phyloP scores from a whole-genome alignment of 176 grass and related monocot genomes.

The Rhipidocladum racemiflorum region DNA sequence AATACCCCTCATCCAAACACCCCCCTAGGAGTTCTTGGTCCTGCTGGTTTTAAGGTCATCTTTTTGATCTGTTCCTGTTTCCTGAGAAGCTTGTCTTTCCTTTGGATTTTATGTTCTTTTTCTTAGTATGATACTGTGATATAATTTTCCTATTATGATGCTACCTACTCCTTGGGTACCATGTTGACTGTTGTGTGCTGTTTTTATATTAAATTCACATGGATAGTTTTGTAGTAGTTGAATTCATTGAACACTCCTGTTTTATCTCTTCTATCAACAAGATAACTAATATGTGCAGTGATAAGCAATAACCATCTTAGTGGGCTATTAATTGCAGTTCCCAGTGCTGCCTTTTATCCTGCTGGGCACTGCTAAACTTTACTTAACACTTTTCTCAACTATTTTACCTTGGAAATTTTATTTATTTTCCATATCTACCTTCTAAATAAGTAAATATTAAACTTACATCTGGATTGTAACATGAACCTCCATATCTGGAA shows the following conservation, averaged over 20 bases:
- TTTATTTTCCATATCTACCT: too few species aligned
- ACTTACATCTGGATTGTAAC: slow-evolving; percentile 5
- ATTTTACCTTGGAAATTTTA: too few species aligned
- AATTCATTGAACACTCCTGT: background rate
- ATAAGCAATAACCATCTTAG: background rate
- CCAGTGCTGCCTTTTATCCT: too few species aligned
- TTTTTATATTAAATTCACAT: background rate
- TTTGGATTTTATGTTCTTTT: slow-evolving; percentile 2
- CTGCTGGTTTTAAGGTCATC: slow-evolving; percentile 84
- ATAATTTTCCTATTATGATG: background rate
- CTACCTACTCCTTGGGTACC: background rate
- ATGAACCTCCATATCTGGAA: slow-evolving; percentile 3
- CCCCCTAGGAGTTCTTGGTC: slow-evolving; percentile 77
- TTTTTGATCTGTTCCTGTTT: slow-evolving; percentile 15
- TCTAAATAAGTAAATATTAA: too few species aligned
- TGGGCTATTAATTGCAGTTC: background rate
- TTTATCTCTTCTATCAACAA: background rate
- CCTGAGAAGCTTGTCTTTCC: slow-evolving; percentile 1
- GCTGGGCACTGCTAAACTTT: too few species aligned
- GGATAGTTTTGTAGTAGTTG: background rate
- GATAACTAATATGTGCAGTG: background rate
- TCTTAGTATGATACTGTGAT: background rate
- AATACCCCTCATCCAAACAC: too few species aligned
- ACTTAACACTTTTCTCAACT: background rate
- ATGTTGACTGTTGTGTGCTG: background rate